Base-by-base conservation (phyloP, 2,329 filamentous ascomycete species). In the Clarireedia hainanense region DNA sequence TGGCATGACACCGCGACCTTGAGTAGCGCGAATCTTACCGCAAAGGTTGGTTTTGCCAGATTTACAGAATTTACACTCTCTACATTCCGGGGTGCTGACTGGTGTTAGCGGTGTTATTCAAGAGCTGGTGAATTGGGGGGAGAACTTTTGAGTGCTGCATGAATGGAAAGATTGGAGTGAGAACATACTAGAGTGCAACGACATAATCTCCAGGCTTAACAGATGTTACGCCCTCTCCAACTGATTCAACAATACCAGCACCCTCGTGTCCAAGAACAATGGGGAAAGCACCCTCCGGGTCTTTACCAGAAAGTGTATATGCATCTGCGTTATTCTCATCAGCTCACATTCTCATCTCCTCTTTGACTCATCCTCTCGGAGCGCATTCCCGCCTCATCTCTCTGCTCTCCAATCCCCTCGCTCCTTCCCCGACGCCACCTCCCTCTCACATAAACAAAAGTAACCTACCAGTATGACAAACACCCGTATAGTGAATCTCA, bases 21-120 rank as follows among this genome's bases (percentile, higher is more conserved):
- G 94, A 46, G 94, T 97, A 47, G 90, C 89, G 68, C 94, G 87
- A 74, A 99, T 99, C 84, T 97, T 97, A 73, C 94, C 94, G 77
- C 92, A 97, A 57, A 97, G 87, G 76, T 97, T 96, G 68, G 92
- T 97, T 85, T 99, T 99, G 76, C 92, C 94, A 43, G 92, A 97
- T 75, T 90, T 94, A 86, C 94, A 99, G 82, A 97, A 97, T 79
- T 97, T 97, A 85, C 94, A 99, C 74, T 97, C 92, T 65, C 83
- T 80, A 79, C 94, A 97, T 78, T 97, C 92, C 63, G 94, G 94
- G 47, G 91, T 97, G 80, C 91, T 95, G 68, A 2, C 6, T 17
- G 5, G 7, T 47, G 40, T 63, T 20, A 63, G 47, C 24, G 23
- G 10, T 20, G 20, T 20, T 20, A 20, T 20, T 20, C 20, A 20